Evolutionary conservation across 352 stramenopile species (phyloP).

Genomic region (Pythium phragmitis): DNA sequence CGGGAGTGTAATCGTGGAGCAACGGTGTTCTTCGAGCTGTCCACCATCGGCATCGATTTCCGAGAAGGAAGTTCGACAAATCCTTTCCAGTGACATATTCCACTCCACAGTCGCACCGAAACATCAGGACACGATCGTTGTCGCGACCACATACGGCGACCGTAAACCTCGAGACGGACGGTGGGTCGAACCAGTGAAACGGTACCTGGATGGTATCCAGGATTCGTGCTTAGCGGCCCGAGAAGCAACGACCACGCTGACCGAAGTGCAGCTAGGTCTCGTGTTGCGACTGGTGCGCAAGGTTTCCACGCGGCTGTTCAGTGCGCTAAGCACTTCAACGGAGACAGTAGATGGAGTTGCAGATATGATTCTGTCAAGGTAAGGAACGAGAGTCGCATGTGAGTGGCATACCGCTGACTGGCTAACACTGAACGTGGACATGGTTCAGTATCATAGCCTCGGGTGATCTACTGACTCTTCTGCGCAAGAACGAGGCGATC

Average conservation of each 20-base stretch:
- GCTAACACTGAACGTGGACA: not conserved
- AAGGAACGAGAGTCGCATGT: not conserved
- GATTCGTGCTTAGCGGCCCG: not conserved
- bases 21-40: not conserved
- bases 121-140: conserved; percentile 11
- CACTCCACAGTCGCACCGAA: conserved; percentile 3
- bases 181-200: conserved; percentile 5
- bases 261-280: conserved; percentile 9
- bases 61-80: conserved; percentile 14
- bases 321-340: not conserved
- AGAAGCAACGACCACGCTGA: not conserved
- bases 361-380: conserved; percentile 12
- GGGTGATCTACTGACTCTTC: conserved; percentile 3
- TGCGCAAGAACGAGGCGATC: conserved; percentile 4
- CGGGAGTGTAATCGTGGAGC: conserved; percentile 11
- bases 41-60: not conserved
- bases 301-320: conserved; percentile 12
- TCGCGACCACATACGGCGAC: not conserved
- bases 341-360: not conserved
- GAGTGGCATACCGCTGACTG: not conserved
- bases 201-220: conserved; percentile 10
- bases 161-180: not conserved
- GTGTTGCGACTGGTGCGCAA: conserved; percentile 14
- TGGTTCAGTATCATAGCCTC: conserved; percentile 4
- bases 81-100: conserved; percentile 4